A percentile compares a stretch with the other conserved stretches of the same genome.
phyloP scores from a whole-genome alignment of 2,329 filamentous ascomycete genomes.

The Fusarium robinianum region DNA sequence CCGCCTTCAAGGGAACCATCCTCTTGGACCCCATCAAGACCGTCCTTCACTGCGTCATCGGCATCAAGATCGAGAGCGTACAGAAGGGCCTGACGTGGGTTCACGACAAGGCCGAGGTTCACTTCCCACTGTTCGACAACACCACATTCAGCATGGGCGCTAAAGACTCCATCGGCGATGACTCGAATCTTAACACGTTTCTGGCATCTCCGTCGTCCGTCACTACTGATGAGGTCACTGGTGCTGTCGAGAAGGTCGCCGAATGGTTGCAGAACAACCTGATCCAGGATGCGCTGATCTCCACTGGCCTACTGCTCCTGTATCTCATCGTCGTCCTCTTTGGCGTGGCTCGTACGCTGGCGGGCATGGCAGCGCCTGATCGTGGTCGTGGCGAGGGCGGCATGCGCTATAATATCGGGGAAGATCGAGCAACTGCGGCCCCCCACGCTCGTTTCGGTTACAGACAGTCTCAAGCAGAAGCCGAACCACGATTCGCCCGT shows the following conservation, averaged over 20 bases:
- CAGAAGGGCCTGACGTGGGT: constrained; percentile 94
- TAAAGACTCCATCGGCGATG: constrained; percentile 60
- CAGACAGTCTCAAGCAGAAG: constrained; percentile 22
- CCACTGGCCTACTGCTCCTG: constrained; percentile 71
- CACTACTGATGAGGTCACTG: constrained; percentile 80
- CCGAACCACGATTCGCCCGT: constrained; percentile 32
- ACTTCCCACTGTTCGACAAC: constrained; percentile 76
- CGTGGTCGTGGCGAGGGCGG: constrained; percentile 61
- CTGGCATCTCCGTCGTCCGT: constrained; percentile 75
- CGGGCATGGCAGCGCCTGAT: constrained; percentile 62
- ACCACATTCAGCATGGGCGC: constrained; percentile 85
- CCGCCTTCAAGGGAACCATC: constrained; percentile 80
- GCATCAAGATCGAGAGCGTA: constrained; percentile 81
- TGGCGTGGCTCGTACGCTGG: constrained; percentile 69
- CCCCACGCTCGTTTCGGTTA: constrained; percentile 35
- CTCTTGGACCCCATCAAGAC: constrained; percentile 78
- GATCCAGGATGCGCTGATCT: constrained; percentile 78
- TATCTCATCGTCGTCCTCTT: constrained; percentile 79
- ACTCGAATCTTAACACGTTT: constrained; percentile 68
- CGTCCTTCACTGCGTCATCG: constrained; percentile 84
- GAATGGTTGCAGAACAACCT: constrained; percentile 70
- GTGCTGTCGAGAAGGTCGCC: constrained; percentile 72
- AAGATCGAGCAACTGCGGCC: constrained; percentile 36
- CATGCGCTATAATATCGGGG: constrained; percentile 43
- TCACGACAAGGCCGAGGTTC: constrained; percentile 80